These are phyloP conservation scores for Eleusine coracana DNA, from an alignment of 176 grass and related monocot genomes.

Conservation along the genomic window DNA sequence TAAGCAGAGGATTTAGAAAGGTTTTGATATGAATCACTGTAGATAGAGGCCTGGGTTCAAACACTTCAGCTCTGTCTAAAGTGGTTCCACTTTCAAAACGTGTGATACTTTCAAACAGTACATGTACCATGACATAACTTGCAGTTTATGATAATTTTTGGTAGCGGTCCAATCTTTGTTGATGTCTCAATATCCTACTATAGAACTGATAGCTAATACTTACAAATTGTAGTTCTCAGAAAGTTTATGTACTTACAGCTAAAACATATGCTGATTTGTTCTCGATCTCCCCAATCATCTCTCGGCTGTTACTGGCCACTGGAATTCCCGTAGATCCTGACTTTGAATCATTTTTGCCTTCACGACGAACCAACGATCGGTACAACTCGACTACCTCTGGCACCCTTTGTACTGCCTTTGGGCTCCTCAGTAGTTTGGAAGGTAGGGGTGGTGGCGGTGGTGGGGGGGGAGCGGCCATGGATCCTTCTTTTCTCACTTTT, in stretches of 20 bases:
- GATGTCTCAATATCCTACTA: not conserved
- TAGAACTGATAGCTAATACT: slow-evolving; percentile 6
- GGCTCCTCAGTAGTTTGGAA: slow-evolving; percentile 53
- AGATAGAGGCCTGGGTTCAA: not conserved
- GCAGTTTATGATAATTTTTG: too few species aligned
- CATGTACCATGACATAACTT: not conserved
- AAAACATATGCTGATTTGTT: slow-evolving; percentile 92
- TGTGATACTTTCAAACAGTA: slow-evolving; percentile 14
- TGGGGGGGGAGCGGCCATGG: slow-evolving; percentile 56
- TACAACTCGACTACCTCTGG: slow-evolving; percentile 91
- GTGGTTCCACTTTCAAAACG: not conserved
- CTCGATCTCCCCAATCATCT: slow-evolving; percentile 99
- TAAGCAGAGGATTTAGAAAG: not conserved
- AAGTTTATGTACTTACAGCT: slow-evolving; percentile 71
- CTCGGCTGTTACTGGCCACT: slow-evolving; percentile 53
- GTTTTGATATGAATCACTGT: not conserved
- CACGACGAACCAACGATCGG: slow-evolving; percentile 69
- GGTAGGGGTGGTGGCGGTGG: slow-evolving; percentile 57
- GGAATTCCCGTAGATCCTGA: slow-evolving; percentile 62
- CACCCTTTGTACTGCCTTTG: slow-evolving; percentile 73
- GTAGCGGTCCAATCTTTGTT: not conserved
- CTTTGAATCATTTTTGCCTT: slow-evolving; percentile 76
- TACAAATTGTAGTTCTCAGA: not conserved
- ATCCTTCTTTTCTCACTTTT: slow-evolving; percentile 47
- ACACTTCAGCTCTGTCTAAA: not conserved